A percentile compares a stretch with the other conserved stretches of the same genome.
Conservation (phyloP, 768 basidiomycete genomes). For the Amylocystis lapponica region DNA sequence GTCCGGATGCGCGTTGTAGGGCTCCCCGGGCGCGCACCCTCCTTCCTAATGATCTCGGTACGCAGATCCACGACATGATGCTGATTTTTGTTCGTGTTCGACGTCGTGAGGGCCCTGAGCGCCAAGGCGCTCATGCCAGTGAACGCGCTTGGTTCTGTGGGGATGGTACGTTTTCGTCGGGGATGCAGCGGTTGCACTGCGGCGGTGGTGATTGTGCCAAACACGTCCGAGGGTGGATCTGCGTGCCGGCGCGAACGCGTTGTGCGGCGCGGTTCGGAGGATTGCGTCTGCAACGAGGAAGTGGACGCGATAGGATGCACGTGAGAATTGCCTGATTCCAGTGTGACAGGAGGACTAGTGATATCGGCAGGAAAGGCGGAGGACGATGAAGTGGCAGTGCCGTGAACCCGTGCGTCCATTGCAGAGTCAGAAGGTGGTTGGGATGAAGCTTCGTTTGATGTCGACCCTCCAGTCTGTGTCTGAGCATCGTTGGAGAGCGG, state of each 20-base stretch:
- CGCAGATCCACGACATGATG: constrained; percentile 56
- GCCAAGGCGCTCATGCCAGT: constrained; percentile 65
- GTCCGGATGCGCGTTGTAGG: constrained; percentile 72
- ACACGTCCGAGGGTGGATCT: constrained; percentile 33
- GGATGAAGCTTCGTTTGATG: neutral
- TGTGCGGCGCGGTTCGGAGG: constrained; percentile 36
- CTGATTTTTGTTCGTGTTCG: constrained; percentile 73
- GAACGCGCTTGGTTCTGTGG: constrained; percentile 39
- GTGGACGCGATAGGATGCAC: neutral
- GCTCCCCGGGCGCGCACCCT: constrained; percentile 70
- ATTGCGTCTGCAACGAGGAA: neutral
- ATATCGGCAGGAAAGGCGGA: neutral
- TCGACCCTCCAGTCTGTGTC: neutral
- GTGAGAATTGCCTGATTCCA: neutral
- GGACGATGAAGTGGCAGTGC: neutral
- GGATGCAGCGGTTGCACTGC: constrained; percentile 26
- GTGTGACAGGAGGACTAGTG: neutral
- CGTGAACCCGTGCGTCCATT: neutral
- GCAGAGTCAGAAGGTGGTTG: neutral
- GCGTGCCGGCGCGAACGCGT: constrained; percentile 43
- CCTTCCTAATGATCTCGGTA: constrained; percentile 64
- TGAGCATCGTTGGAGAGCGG: neutral
- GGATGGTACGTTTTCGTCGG: constrained; percentile 38
- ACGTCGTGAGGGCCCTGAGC: constrained; percentile 61
- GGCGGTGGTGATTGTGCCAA: constrained; percentile 22